Percentiles rank a stretch among this genome's conserved stretches.
Conservation (phyloP, 2,329 filamentous ascomycete genomes). For the Daldinia sp. region DNA sequence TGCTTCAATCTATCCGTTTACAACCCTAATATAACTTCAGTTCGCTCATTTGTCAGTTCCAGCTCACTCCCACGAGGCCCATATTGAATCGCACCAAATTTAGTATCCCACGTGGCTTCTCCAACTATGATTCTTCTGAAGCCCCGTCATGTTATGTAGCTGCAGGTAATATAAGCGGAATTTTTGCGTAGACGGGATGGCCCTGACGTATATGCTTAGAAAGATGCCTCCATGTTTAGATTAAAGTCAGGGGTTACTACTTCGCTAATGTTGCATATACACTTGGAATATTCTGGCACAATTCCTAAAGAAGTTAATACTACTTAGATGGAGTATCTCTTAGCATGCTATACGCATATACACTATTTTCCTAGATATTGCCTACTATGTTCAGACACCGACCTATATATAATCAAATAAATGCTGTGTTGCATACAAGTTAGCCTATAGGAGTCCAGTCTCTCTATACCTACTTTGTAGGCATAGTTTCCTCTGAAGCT, state of each 20-base stretch:
- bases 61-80: neutral
- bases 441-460: neutral
- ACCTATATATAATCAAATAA: neutral
- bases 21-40: slow-evolving; percentile 1
- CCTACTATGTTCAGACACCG: neutral
- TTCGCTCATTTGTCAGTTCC: slow-evolving; percentile 1
- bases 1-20: slow-evolving; percentile 13
- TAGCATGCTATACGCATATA: neutral
- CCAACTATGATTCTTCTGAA: slow-evolving; percentile 9
- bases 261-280: neutral
- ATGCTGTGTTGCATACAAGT: neutral
- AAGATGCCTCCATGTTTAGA: neutral
- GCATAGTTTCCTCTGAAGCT: neutral
- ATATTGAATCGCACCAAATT: slow-evolving; percentile 23
- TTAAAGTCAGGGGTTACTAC: neutral
- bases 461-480: neutral
- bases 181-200: neutral
- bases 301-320: neutral
- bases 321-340: neutral
- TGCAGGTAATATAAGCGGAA: slow-evolving; percentile 13
- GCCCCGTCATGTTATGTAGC: neutral
- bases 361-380: neutral
- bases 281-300: neutral
- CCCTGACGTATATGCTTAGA: slow-evolving; percentile 12
- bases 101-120: slow-evolving; percentile 30